Base-by-base conservation (phyloP, 176 grass and related monocot species). In the Zea luxurians region DNA sequence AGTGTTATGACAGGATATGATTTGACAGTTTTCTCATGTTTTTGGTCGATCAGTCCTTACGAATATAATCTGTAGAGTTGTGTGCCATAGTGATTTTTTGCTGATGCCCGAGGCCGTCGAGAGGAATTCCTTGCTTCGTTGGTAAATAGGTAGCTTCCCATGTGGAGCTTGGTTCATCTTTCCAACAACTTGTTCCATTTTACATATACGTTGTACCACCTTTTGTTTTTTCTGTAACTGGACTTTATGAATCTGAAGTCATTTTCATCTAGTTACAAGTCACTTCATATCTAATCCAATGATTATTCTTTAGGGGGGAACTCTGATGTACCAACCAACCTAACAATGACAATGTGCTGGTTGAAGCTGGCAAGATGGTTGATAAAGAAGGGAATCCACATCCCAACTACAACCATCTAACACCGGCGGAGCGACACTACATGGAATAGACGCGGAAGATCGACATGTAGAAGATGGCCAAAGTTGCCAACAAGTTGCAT, bases 301-400 rank as follows among this genome's bases (percentile, higher is more conserved):
- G 48, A 17, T 61, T 85, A 67, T 58, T 21, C 11, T 68, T 86
- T 20, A 91, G 86, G 89, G 60, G 66, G 75, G 80, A 86, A 74
- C 77, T 90, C 86, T 77, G 87, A 61, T 47, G 49, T 83, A 36
- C 75, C 69, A 61, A 37, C 72, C 35, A 84, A 93, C 64, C 83
- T 7, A 74, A 66, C 27, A 81, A 78, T 27, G 27, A 27, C 27
- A 27, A 27, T 27, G 27, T 27, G 27, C 27, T 27, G 27, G 27
- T 27, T 27, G 27, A 27, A 27, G 27, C 27, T 27, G 27, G 27
- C 27, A 27, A 27, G 27, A 27, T 27, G 27, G 27, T 0, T 0
- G 27, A 27, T 27, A 1, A 27, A 27, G 27, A 27, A 27, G 27
- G 27, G 27, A 27, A 27, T 27, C 27, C 27, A 27, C 27, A 27